Evolutionary conservation across 306 rosid genomes (phyloP).

Genomic region (Castanopsis chinensis): DNA sequence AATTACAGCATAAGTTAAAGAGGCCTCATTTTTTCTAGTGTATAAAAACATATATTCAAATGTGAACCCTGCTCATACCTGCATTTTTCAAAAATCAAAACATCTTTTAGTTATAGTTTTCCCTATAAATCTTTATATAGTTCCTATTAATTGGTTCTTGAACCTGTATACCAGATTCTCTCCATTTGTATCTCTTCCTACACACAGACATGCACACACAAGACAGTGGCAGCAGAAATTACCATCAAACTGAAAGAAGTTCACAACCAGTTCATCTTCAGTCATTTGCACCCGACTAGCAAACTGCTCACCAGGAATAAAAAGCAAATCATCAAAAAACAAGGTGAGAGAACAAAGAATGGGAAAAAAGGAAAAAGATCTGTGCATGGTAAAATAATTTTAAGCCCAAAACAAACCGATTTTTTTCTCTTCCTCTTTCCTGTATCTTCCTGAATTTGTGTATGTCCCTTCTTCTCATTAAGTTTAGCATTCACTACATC

Average conservation of each 20-base stretch:
- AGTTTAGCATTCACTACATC: conserved; percentile 15
- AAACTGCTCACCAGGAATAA: conserved; percentile 44
- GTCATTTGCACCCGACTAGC: conserved; percentile 80
- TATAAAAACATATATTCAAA: not conserved
- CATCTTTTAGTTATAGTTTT: not conserved
- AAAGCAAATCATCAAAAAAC: conserved; percentile 3
- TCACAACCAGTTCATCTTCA: conserved; percentile 72
- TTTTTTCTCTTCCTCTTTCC: conserved; percentile 65
- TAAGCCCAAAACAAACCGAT: conserved; percentile 39
- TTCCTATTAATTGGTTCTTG: not conserved
- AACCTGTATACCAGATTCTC: not conserved
- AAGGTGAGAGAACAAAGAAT: conserved; percentile 2
- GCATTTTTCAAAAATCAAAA: not conserved
- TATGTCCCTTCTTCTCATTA: conserved; percentile 34
- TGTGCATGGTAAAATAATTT: not conserved
- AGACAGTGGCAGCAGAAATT: conserved; percentile 25
- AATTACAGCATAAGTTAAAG: not conserved
- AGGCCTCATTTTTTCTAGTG: not conserved
- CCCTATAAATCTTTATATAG: not conserved
- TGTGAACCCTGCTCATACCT: not conserved
- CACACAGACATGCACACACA: not conserved
- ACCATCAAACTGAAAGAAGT: conserved; percentile 92
- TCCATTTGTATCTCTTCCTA: not conserved
- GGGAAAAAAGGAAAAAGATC: conserved; percentile 1
- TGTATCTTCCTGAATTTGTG: conserved; percentile 40